Evolutionary conservation across 2,329 filamentous ascomycete genomes (phyloP), one percentile per base, ranked within the genome.

Genomic region (Diaporthe velutina): DNA sequence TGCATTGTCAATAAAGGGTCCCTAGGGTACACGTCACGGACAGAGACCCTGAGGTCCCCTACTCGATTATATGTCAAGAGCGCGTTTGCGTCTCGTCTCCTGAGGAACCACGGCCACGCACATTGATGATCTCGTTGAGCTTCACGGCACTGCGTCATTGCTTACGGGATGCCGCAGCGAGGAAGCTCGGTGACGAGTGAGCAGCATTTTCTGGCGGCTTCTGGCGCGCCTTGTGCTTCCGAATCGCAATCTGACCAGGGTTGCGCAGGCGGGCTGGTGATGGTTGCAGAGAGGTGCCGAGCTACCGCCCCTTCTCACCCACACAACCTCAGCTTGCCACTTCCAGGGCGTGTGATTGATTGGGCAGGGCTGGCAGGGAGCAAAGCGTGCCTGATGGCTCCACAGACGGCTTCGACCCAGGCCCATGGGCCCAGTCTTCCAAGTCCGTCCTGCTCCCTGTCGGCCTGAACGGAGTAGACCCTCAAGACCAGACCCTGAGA

Each of bases 1-100:
- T 30, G 67, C 28, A 50, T 71, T 72, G 68, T 66, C 25, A 70
- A 72, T 60, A 67, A 71, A 74, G 73, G 73, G 73, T 71, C 66
- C 66, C 66, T 48, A 25, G 45, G 33, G 67, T 35, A 74, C 50
- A 72, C 73, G 73, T 74, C 73, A 72, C 40, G 33, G 22, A n/a
- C 30, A 50, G 28, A 33, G 70, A 54, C 45, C 70, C 70, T 54
- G 70, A 45, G 45, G 50, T 72, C 45, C 60, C 60, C 42, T 55
- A 40, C 45, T 68, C 22, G 30, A 15, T 1, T 19, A 33, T 38
- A n/a, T 12, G 42, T 48, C 64, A 58, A n/a, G 19, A 30, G 28
- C 22, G 35, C 7, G 12, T 30, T 25, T 33, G 45, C 38, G 50
- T 17, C 12, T 52, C 30, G 40, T 68, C 40, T 42, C 38, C 54